These are phyloP conservation scores for Zygosaccharomyces siamensis DNA, from an alignment of 805 yeast species.

Conservation along the genomic window DNA sequence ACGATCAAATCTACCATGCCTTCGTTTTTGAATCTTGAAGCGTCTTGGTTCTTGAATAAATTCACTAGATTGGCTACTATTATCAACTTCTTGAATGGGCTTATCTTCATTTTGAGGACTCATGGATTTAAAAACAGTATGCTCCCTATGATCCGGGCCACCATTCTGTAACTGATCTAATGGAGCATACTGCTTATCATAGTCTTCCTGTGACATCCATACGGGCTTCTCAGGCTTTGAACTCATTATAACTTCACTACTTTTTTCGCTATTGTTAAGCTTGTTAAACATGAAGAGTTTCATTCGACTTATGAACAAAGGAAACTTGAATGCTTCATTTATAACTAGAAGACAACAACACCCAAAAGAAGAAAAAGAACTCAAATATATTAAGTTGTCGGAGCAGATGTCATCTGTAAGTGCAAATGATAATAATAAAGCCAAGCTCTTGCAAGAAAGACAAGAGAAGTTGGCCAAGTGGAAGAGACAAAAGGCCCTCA, in stretches of 20 bases:
- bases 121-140: conserved; percentile 7
- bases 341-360: background rate
- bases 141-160: conserved; percentile 10
- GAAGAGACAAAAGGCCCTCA: conserved; percentile 50
- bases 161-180: conserved; percentile 8
- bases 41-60: conserved; percentile 12
- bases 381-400: background rate
- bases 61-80: conserved; percentile 2
- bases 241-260: conserved; percentile 9
- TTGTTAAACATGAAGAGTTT: background rate
- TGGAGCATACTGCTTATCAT: conserved; percentile 31
- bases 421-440: conserved; percentile 30
- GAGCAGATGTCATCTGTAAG: conserved; percentile 21
- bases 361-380: background rate
- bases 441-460: conserved; percentile 38
- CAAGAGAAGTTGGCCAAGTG: conserved; percentile 54
- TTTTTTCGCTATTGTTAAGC: background rate
- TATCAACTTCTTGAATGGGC: conserved; percentile 7
- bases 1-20: conserved; percentile 29
- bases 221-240: conserved; percentile 34
- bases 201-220: conserved; percentile 38
- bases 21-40: conserved; percentile 25
- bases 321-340: background rate
- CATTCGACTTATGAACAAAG: background rate
- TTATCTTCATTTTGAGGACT: conserved; percentile 19